phyloP scores from a whole-genome alignment of 2,329 filamentous ascomycete species.

The Sporothrix protearum region DNA sequence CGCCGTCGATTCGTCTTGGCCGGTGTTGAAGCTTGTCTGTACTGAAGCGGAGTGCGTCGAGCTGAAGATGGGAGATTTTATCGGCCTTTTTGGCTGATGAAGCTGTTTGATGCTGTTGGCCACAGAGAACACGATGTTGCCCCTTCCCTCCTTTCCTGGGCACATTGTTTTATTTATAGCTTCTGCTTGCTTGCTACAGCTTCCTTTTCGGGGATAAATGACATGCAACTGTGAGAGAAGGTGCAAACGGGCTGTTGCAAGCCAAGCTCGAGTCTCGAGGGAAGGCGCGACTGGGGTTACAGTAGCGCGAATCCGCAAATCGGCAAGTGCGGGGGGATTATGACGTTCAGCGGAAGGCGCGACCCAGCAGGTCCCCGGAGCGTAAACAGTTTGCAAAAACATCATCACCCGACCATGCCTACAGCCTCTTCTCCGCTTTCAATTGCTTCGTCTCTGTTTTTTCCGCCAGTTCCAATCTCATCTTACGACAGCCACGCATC shows the following conservation, averaged over 20 bases:
- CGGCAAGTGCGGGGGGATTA: slow-evolving; percentile 13
- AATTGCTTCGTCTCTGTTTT: background rate
- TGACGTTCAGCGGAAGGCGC: slow-evolving; percentile 11
- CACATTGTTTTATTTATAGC: background rate
- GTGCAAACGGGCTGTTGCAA: background rate
- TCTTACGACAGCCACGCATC: background rate
- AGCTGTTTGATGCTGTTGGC: background rate
- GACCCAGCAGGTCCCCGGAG: background rate
- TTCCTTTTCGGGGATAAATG: background rate
- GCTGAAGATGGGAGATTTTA: background rate
- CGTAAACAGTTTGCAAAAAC: background rate
- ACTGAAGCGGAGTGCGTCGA: background rate
- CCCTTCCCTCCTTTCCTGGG: background rate
- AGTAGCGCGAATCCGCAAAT: background rate
- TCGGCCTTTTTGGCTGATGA: background rate
- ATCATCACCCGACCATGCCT: background rate
- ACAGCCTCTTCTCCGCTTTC: background rate
- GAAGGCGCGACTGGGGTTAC: background rate
- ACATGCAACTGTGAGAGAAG: background rate
- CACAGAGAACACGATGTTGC: background rate
- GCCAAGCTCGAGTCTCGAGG: slow-evolving; percentile 1
- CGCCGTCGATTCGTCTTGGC: background rate
- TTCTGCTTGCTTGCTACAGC: too few relatives aligned
- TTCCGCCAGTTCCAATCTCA: background rate
- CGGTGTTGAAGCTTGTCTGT: background rate